These are phyloP conservation scores for Emericellopsis atlantica DNA, from an alignment of 2,329 filamentous ascomycete genomes.

Conservation along the genomic window DNA sequence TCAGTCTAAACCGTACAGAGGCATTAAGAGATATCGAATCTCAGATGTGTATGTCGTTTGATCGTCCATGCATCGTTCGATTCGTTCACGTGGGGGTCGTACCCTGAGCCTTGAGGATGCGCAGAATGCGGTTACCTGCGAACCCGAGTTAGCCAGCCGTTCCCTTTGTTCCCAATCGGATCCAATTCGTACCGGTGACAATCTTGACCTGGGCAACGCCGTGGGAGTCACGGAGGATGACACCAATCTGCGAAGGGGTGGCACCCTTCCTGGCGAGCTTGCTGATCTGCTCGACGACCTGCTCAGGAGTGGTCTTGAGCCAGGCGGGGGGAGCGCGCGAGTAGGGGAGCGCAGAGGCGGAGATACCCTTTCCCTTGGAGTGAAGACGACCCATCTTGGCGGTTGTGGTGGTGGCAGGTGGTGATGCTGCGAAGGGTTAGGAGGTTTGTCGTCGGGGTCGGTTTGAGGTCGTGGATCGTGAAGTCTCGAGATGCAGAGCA, in stretches of 20 bases:
- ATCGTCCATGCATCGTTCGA: slow-evolving; percentile 10
- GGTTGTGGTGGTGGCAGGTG: slow-evolving; percentile 20
- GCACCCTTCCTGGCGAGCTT: slow-evolving; percentile 99
- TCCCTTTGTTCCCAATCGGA: slow-evolving; percentile 2
- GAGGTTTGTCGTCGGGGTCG: slow-evolving; percentile 2
- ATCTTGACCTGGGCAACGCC: slow-evolving; percentile 97
- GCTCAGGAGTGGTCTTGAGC: slow-evolving; percentile 97
- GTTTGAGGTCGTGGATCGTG: slow-evolving; percentile 11
- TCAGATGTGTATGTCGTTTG: slow-evolving; percentile 12
- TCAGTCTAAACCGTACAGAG: slow-evolving; percentile 90
- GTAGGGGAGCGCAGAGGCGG: slow-evolving; percentile 90
- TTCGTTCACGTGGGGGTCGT: slow-evolving; percentile 38
- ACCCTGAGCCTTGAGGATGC: slow-evolving; percentile 97
- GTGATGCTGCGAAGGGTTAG: slow-evolving; percentile 5
- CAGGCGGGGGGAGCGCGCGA: slow-evolving; percentile 84
- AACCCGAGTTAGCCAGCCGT: not conserved
- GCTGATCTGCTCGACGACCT: slow-evolving; percentile 98
- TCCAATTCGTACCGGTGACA: slow-evolving; percentile 65
- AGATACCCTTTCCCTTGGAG: slow-evolving; percentile 99
- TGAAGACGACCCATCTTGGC: slow-evolving; percentile 92
- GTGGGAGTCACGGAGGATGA: slow-evolving; percentile 95
- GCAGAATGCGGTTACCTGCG: slow-evolving; percentile 96
- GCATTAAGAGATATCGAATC: slow-evolving; percentile 30
- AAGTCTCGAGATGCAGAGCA: slow-evolving; percentile 5
- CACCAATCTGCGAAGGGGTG: slow-evolving; percentile 97